These are phyloP conservation scores for Trichoderma oligosporum DNA, from an alignment of 2,329 filamentous ascomycete species.

Conservation along the genomic window DNA sequence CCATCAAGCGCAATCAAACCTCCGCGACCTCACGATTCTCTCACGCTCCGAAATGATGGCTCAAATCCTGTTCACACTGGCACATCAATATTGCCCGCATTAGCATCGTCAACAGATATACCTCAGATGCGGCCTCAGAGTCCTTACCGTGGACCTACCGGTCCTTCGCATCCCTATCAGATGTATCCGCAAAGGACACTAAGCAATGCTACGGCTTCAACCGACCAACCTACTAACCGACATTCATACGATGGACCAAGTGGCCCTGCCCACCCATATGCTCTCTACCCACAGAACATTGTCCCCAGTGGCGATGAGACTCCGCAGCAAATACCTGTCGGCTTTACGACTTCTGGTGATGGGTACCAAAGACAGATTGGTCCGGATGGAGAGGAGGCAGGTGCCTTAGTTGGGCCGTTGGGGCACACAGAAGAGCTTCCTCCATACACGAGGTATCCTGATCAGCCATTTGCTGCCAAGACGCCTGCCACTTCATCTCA, in stretches of 20 bases:
- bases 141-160: conserved; percentile 65
- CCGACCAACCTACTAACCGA: conserved; percentile 40
- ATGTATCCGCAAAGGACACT: conserved; percentile 74
- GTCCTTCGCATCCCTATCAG: conserved; percentile 78
- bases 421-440: conserved; percentile 89
- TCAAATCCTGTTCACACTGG: conserved; percentile 27
- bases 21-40: conserved; percentile 45
- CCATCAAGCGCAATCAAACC: conserved; percentile 56
- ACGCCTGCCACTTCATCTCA: conserved; percentile 29
- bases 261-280: conserved; percentile 79
- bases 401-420: conserved; percentile 80
- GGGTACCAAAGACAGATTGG: conserved; percentile 70
- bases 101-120: conserved; percentile 36
- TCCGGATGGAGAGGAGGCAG: conserved; percentile 79
- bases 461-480: conserved; percentile 62
- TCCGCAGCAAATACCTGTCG: conserved; percentile 56
- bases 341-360: conserved; percentile 65
- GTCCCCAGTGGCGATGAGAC: conserved; percentile 49
- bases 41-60: conserved; percentile 52
- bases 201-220: conserved; percentile 70
- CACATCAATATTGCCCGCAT: conserved; percentile 3
- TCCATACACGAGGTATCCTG: conserved; percentile 85
- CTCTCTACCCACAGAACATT: conserved; percentile 79
- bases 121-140: conserved; percentile 49
- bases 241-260: conserved; percentile 55